A percentile compares a stretch with the other conserved stretches of the same genome.
Conservation (phyloP, 2,329 filamentous ascomycete species). For the Ascocoryne sarcoides region DNA sequence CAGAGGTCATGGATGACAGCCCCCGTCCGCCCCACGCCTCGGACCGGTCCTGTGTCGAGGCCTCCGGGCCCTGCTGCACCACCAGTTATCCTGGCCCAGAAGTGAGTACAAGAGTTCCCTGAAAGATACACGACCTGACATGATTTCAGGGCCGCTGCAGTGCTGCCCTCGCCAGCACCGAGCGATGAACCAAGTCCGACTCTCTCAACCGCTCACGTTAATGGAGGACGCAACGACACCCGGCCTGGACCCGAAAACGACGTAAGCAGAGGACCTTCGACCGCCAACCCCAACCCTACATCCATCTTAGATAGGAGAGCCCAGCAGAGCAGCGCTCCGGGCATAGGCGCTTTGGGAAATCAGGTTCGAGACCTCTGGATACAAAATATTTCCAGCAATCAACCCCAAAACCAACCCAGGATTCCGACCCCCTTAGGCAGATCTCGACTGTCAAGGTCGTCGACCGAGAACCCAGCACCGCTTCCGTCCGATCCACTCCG, state of each 20-base stretch:
- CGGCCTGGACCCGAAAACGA: background rate
- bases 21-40: slow-evolving; percentile 25
- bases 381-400: background rate
- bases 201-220: slow-evolving; percentile 28
- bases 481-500: background rate
- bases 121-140: slow-evolving; percentile 7
- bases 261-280: background rate
- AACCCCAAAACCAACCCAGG: background rate
- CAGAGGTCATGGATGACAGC: slow-evolving; percentile 29
- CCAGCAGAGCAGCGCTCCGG: background rate
- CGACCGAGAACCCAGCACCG: background rate
- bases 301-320: background rate
- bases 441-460: background rate
- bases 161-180: slow-evolving; percentile 44
- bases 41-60: slow-evolving; percentile 16
- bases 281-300: too few relatives aligned
- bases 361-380: too few relatives aligned
- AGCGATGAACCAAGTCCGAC: slow-evolving; percentile 51
- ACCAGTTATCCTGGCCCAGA: slow-evolving; percentile 11
- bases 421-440: background rate
- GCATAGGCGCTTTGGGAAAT: too few relatives aligned
- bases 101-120: too few relatives aligned
- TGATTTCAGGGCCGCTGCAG: slow-evolving; percentile 5
- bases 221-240: slow-evolving; percentile 9
- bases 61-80: slow-evolving; percentile 8